Conservation (phyloP, 768 basidiomycete species). For the Epithele typhae region DNA sequence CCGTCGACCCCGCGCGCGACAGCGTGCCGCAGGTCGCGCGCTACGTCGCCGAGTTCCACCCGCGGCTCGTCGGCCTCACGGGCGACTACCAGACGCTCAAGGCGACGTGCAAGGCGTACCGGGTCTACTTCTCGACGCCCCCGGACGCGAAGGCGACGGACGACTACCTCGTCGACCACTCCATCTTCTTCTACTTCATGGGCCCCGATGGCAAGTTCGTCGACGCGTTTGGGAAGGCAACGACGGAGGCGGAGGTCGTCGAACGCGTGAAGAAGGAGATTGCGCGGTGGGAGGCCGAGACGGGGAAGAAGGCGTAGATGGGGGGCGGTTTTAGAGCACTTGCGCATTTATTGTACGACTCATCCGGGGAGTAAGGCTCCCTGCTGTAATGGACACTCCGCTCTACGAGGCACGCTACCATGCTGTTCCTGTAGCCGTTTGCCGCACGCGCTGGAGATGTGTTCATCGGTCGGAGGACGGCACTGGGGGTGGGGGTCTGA, state of each 20-base stretch:
- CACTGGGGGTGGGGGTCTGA: too few species aligned
- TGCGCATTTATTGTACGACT: too few species aligned
- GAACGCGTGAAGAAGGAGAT: constrained; percentile 55
- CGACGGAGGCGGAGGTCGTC: constrained; percentile 62
- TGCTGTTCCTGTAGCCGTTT: too few species aligned
- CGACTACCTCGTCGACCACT: constrained; percentile 97
- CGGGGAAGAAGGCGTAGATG: constrained; percentile 20
- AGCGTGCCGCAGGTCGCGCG: constrained; percentile 51
- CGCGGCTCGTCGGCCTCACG: constrained; percentile 81
- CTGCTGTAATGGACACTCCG: too few species aligned
- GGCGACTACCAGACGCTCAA: constrained; percentile 86
- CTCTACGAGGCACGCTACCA: too few species aligned
- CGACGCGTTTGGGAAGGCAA: constrained; percentile 92
- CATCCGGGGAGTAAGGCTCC: too few species aligned
- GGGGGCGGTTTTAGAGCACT: too few species aligned
- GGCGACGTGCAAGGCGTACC: constrained; percentile 87
- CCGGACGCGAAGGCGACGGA: constrained; percentile 81
- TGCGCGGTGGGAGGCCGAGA: constrained; percentile 35
- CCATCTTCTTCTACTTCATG: constrained; percentile 98
- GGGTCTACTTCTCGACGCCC: constrained; percentile 97
- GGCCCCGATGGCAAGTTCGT: constrained; percentile 92
- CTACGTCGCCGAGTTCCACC: constrained; percentile 86
- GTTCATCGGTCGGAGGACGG: too few species aligned
- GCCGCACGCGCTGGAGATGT: too few species aligned
- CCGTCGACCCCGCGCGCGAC: constrained; percentile 95